Base-by-base conservation (phyloP, 1,139 yeast genomes). In the Yamadazyma diddensiae region DNA sequence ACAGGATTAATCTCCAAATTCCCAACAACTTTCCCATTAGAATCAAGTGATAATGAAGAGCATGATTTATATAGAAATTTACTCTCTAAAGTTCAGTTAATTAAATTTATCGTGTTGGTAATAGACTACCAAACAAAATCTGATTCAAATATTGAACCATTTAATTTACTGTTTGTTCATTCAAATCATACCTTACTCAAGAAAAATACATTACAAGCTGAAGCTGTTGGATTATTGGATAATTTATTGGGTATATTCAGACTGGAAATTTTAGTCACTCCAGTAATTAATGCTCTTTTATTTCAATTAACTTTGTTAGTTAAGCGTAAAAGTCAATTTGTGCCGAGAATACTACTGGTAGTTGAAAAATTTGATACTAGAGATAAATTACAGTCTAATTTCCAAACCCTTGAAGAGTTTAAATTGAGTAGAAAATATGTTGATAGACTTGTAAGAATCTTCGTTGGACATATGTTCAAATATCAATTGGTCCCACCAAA, bases 21-120 rank as follows among this genome's bases (percentile, higher is more conserved):
- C 48, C 52, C 54, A 21, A 39, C 50, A 3, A 45, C 59, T 20
- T 74, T 62, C 42, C 82, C 82, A 1, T 60, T 74, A 30, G 54
- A 49, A 5, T 45, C 62, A 15, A 62, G 72, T n/a, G 71, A 67
- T 33, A 71, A 69, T 45, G 63, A 54, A 25, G 81, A 77, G 45
- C 65, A 70, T 24, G 79, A 76, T 46, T 53, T 57, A 21, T 44
- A 59, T 23, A 66, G 79, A 49, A 71, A 79, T 29, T 53, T 78
- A 25, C 77, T 74, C 13, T 64, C 79, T 28, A 79, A 77, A 52
- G 60, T 85, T 17, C 82, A 90, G 27, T 65, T 85, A 18, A 63
- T 83, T 34, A 86, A 83, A 55, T 80, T 90, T 42, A 74, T 87
- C 6, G 77, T 84, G 35, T 74, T 77, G 31, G 75, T 87, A 2